phyloP scores from a whole-genome alignment of 2,329 filamentous ascomycete genomes.

The Huntiella savannae region DNA sequence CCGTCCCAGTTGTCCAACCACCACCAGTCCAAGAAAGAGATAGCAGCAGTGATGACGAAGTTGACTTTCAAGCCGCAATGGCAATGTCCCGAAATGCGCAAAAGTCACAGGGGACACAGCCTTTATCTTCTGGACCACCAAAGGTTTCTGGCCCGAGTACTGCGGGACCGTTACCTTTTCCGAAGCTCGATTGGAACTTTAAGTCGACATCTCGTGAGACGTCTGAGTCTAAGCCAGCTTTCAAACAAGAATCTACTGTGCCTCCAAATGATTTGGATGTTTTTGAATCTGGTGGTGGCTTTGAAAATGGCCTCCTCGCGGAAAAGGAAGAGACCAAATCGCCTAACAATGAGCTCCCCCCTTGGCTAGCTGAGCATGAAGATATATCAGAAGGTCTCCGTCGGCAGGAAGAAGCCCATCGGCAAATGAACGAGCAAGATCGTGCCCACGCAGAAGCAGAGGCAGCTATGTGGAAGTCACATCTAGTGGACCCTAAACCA shows the following conservation, averaged over 20 bases:
- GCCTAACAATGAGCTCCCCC: slow-evolving; percentile 43
- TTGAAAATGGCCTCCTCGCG: not conserved
- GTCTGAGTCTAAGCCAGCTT: not conserved
- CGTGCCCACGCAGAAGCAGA: slow-evolving; percentile 37
- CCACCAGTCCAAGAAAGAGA: slow-evolving; percentile 32
- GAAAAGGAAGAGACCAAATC: slow-evolving; percentile 14
- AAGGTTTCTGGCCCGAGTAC: slow-evolving; percentile 25
- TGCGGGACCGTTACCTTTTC: slow-evolving; percentile 73
- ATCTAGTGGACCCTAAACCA: slow-evolving; percentile 18
- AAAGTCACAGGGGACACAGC: not conserved
- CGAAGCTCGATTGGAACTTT: slow-evolving; percentile 49
- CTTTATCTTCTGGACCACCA: not conserved
- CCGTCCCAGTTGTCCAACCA: slow-evolving; percentile 25
- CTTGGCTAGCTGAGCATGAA: slow-evolving; percentile 49
- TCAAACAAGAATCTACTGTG: not conserved
- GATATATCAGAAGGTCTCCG: slow-evolving; percentile 47
- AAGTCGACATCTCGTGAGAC: not conserved
- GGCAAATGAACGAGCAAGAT: slow-evolving; percentile 45
- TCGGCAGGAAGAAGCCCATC: slow-evolving; percentile 36
- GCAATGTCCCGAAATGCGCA: slow-evolving; percentile 25
- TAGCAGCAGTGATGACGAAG: slow-evolving; percentile 44
- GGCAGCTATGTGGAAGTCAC: slow-evolving; percentile 16
- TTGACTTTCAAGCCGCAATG: slow-evolving; percentile 61
- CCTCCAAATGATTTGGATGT: not conserved
- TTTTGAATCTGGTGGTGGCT: slow-evolving; percentile 4